These are phyloP conservation scores for Wickerhamiella azymoides DNA, from an alignment of 805 yeast genomes.

Conservation along the genomic window DNA sequence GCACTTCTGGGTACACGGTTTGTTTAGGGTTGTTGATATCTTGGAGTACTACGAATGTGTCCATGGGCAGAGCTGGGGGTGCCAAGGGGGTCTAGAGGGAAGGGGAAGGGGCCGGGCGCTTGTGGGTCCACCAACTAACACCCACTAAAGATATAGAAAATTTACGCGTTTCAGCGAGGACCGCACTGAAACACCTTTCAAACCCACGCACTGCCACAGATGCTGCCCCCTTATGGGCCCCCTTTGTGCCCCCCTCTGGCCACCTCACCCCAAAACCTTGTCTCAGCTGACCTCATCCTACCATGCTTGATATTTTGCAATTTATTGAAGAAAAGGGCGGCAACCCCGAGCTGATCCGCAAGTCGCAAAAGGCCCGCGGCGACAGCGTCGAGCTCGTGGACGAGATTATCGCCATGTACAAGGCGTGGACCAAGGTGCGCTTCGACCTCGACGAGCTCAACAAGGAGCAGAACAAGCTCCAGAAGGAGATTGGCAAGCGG, in stretches of 20 bases:
- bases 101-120: too few relatives aligned
- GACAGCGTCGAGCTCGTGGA: constrained; percentile 91
- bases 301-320: constrained; percentile 82
- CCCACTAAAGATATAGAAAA: too few relatives aligned
- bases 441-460: constrained; percentile 83
- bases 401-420: constrained; percentile 83
- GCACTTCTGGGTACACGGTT: constrained; percentile 27
- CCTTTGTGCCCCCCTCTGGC: background rate
- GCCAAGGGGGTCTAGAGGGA: too few relatives aligned
- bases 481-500: constrained; percentile 84
- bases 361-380: constrained; percentile 88
- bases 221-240: too few relatives aligned
- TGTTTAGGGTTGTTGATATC: constrained; percentile 10
- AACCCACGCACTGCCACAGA: too few relatives aligned
- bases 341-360: constrained; percentile 74
- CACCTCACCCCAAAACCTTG: background rate
- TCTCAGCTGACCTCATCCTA: background rate
- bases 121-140: too few relatives aligned
- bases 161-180: too few relatives aligned
- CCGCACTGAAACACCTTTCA: too few relatives aligned
- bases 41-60: constrained; percentile 16
- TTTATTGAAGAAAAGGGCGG: constrained; percentile 97
- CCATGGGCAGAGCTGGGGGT: too few relatives aligned
- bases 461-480: constrained; percentile 77
- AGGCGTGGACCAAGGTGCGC: constrained; percentile 79